Base-by-base conservation (phyloP, 176 grass and related monocot species). In the Aechmea fasciata region DNA sequence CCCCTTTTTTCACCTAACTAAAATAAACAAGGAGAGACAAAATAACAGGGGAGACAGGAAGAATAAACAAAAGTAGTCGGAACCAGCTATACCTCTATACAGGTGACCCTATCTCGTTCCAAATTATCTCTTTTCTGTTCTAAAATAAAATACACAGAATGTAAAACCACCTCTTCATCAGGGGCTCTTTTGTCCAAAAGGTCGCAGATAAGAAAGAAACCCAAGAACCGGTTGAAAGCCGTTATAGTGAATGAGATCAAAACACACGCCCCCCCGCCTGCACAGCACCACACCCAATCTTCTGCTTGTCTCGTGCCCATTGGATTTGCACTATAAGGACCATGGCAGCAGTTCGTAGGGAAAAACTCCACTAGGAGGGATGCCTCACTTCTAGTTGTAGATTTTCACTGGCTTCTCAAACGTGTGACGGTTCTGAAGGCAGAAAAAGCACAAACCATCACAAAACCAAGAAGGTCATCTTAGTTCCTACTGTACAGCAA, bases 381-480 rank as follows among this genome's bases (percentile, higher is more conserved):
- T 9, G 51, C 51, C 69, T 78, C 50, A 64, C 26, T 10, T 59
- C 70, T 79, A 96, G 50, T 91, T 96, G 72, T 89, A 91, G 77
- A 96, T 91, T 77, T 79, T 91, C 72, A 91, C 83, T 23, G 88
- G 81, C 70, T 89, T 96, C 75, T 96, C 92, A 17, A 78, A 75
- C 13, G 77, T 65, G 73, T 91, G 88, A 15, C 88, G 88, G 57
- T 91, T 96, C 92, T 96, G 88, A 78, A 72, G 25, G 57, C 61
- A 76, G 13, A 76, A 67, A 41, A 67, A 41, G 33, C 33, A 41
- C 33, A 7, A 82, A 79, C 55, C 62, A 23, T 81, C 33, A 13
- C 55, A 71, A 33, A 47, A 20, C 20, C 75, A 80, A 15, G 48
- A 20, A 73, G 3, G 26, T 79, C 1, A 52, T 23, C 8, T 20